phyloP scores from a whole-genome alignment of 257 asterid species.

The Solanum paucissectum region DNA sequence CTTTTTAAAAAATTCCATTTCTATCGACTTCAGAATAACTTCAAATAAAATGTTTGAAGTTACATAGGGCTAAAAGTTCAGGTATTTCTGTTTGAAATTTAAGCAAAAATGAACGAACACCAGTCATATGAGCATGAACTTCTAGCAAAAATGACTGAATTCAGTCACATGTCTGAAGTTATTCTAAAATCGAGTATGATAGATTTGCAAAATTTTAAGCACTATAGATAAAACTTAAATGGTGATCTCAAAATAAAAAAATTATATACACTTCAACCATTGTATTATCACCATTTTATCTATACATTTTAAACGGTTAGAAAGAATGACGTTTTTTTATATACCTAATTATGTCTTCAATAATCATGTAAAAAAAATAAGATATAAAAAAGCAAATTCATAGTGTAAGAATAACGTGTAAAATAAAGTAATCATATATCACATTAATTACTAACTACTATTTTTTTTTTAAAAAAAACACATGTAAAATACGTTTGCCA shows the following conservation, averaged over 20 bases:
- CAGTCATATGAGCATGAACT: background rate
- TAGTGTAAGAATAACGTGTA: background rate
- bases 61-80: background rate
- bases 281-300: background rate
- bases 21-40: background rate
- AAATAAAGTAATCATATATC: background rate
- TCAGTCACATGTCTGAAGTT: background rate
- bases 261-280: background rate
- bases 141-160: background rate
- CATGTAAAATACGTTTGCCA: background rate
- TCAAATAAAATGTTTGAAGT: background rate
- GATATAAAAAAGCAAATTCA: background rate
- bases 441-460: background rate
- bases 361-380: too few relatives aligned
- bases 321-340: background rate
- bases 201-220: background rate
- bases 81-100: background rate
- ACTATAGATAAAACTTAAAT: background rate
- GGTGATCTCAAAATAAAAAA: background rate
- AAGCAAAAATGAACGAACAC: background rate
- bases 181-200: background rate
- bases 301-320: background rate
- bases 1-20: too few relatives aligned
- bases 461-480: background rate
- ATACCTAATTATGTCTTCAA: background rate